Evolutionary conservation across 306 rosid genomes (phyloP).

Genomic region (Inga leiocalycina): DNA sequence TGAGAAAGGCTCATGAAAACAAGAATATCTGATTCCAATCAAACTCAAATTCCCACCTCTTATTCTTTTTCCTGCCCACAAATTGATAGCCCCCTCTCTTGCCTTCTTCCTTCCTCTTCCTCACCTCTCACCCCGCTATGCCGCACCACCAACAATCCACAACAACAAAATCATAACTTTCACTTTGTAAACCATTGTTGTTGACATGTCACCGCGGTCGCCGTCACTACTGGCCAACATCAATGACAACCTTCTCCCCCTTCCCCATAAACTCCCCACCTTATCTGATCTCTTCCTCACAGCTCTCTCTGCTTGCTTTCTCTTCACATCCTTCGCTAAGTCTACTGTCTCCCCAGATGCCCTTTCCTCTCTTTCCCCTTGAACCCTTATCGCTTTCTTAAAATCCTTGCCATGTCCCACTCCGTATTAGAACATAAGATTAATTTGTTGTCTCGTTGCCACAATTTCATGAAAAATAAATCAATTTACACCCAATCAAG

Average conservation of each 20-base stretch:
- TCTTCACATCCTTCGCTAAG: too few relatives aligned
- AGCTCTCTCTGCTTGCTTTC: too few relatives aligned
- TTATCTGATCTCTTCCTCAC: too few relatives aligned
- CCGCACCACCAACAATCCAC: not conserved
- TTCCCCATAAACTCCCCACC: too few relatives aligned
- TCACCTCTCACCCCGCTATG: slow-evolving; percentile 23
- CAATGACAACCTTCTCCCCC: too few relatives aligned
- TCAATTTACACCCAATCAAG: too few relatives aligned
- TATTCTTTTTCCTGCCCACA: not conserved
- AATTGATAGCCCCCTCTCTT: not conserved
- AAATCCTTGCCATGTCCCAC: slow-evolving; percentile 71
- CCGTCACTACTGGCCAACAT: too few relatives aligned
- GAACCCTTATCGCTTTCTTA: slow-evolving; percentile 62
- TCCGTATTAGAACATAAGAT: slow-evolving; percentile 10
- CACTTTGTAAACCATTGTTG: not conserved
- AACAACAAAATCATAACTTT: slow-evolving; percentile 2
- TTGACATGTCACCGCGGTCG: slow-evolving; percentile 14
- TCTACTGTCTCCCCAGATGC: not conserved
- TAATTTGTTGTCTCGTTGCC: slow-evolving; percentile 28
- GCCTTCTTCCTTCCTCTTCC: not conserved
- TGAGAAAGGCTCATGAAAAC: not conserved
- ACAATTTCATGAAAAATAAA: slow-evolving; percentile 20
- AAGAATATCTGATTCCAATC: slow-evolving; percentile 19
- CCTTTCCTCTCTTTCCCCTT: slow-evolving; percentile 46
- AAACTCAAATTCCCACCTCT: slow-evolving; percentile 26